A percentile compares a stretch with the other conserved stretches of the same genome.
phyloP scores from a whole-genome alignment of 2,329 filamentous ascomycete genomes.

The Coniochaeta sp. region DNA sequence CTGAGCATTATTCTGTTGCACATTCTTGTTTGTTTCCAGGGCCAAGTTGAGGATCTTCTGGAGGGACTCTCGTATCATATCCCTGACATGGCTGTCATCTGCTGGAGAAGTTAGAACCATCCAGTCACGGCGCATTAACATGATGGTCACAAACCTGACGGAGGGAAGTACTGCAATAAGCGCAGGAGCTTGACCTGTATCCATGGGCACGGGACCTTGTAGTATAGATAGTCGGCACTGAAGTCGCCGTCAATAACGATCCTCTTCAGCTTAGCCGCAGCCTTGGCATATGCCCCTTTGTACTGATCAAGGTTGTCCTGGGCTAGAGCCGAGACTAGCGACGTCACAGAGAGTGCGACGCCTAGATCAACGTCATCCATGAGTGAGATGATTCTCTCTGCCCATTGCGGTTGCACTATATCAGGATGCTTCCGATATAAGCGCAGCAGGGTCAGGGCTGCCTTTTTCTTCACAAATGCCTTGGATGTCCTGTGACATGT shows the following conservation, averaged over 20 bases:
- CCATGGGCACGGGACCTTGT: conserved; percentile 99
- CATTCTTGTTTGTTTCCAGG: conserved; percentile 92
- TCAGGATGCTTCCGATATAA: conserved; percentile 90
- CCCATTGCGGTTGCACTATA: conserved; percentile 95
- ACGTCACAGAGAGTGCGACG: conserved; percentile 91
- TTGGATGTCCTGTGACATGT: conserved; percentile 56
- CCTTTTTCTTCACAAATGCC: conserved; percentile 98
- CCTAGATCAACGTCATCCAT: conserved; percentile 97
- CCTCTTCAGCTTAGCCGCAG: conserved; percentile 79
- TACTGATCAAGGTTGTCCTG: conserved; percentile 95
- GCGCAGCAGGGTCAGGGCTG: conserved; percentile 83
- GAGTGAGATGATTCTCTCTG: conserved; percentile 93
- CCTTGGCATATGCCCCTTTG: conserved; percentile 89
- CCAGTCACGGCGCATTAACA: conserved; percentile 2
- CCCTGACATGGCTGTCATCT: conserved; percentile 89
- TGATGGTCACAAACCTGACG: conserved; percentile 57
- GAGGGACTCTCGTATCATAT: conserved; percentile 84
- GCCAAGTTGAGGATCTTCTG: conserved; percentile 87
- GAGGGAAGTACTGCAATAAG: conserved; percentile 90
- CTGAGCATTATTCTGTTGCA: conserved; percentile 98
- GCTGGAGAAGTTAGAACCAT: background rate
- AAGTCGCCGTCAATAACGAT: conserved; percentile 88
- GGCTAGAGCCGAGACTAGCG: conserved; percentile 85
- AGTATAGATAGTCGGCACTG: conserved; percentile 89
- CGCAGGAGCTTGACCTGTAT: conserved; percentile 91